These are phyloP conservation scores for Phytophthora palmivora DNA, from an alignment of 352 stramenopile species.

Conservation along the genomic window DNA sequence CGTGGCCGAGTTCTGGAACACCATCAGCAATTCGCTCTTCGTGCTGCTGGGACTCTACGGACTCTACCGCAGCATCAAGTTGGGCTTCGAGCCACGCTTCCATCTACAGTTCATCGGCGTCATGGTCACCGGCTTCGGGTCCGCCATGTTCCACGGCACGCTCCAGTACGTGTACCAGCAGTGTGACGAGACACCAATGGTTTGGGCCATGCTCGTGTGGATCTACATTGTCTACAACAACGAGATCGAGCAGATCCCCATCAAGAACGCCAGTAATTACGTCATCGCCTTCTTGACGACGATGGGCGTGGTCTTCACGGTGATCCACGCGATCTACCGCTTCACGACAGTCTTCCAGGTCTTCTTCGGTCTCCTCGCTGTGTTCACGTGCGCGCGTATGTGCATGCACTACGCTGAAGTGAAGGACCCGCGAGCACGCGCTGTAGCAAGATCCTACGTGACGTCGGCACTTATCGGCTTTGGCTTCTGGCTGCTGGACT, in stretches of 20 bases:
- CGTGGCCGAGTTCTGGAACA: slow-evolving; percentile 90
- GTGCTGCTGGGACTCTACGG: slow-evolving; percentile 78
- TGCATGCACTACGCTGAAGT: slow-evolving; percentile 65
- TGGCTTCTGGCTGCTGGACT: slow-evolving; percentile 79
- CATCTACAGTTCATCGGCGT: slow-evolving; percentile 73
- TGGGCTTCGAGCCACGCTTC: slow-evolving; percentile 80
- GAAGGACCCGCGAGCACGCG: slow-evolving; percentile 53
- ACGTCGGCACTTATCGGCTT: slow-evolving; percentile 62
- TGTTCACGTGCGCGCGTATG: slow-evolving; percentile 53
- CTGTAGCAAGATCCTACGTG: slow-evolving; percentile 67
- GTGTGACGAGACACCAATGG: slow-evolving; percentile 85
- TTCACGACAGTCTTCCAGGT: slow-evolving; percentile 80
- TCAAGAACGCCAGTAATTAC: slow-evolving; percentile 41
- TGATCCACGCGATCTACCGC: slow-evolving; percentile 71
- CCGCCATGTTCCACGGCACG: slow-evolving; percentile 86
- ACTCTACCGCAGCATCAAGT: slow-evolving; percentile 54
- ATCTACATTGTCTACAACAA: slow-evolving; percentile 87
- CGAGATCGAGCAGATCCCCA: slow-evolving; percentile 52
- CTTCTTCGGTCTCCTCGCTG: slow-evolving; percentile 70
- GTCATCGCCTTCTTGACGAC: slow-evolving; percentile 55
- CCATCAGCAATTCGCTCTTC: slow-evolving; percentile 81
- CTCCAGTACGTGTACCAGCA: slow-evolving; percentile 83
- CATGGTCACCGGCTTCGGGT: slow-evolving; percentile 82
- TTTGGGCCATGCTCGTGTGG: slow-evolving; percentile 81
- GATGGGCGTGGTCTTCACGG: slow-evolving; percentile 65